These are phyloP conservation scores for Hyphodiscus hymeniophilus DNA, from an alignment of 495 filamentous ascomycete genomes.

Conservation along the genomic window DNA sequence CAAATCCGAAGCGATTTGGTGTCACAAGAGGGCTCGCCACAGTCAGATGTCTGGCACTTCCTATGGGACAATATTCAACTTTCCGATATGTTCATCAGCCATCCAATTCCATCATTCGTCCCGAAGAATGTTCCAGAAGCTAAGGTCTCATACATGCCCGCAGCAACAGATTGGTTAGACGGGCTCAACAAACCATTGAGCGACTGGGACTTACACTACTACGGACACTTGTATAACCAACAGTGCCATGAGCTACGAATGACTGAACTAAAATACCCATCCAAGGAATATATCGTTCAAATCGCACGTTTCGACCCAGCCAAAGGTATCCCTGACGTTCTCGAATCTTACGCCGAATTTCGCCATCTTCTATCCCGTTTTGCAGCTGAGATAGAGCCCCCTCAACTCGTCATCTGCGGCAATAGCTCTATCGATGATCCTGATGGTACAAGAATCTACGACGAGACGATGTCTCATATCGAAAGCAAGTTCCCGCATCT, in stretches of 20 bases:
- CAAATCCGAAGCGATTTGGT: constrained; percentile 74
- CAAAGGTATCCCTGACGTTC: constrained; percentile 76
- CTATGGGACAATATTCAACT: constrained; percentile 64
- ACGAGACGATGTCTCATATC: constrained; percentile 58
- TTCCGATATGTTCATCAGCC: constrained; percentile 76
- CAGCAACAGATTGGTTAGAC: constrained; percentile 84
- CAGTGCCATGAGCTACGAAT: constrained; percentile 51
- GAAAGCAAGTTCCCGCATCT: constrained; percentile 44
- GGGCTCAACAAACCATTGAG: constrained; percentile 75
- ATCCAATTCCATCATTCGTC: constrained; percentile 73
- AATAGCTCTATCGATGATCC: constrained; percentile 85
- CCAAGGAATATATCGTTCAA: constrained; percentile 67
- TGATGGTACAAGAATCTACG: constrained; percentile 66
- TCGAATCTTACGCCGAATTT: constrained; percentile 72
- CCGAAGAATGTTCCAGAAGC: constrained; percentile 56
- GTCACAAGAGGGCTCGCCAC: constrained; percentile 50
- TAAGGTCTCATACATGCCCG: constrained; percentile 71
- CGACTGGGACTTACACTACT: constrained; percentile 67
- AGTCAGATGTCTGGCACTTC: constrained; percentile 69
- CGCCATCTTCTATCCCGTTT: constrained; percentile 45
- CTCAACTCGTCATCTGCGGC: constrained; percentile 70
- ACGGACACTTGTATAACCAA: constrained; percentile 65
- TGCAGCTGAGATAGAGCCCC: constrained; percentile 33
- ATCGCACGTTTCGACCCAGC: constrained; percentile 81
- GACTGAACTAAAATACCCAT: constrained; percentile 59